Base-by-base conservation (phyloP, 2,329 filamentous ascomycete genomes). In the Aspergillus sp. region DNA sequence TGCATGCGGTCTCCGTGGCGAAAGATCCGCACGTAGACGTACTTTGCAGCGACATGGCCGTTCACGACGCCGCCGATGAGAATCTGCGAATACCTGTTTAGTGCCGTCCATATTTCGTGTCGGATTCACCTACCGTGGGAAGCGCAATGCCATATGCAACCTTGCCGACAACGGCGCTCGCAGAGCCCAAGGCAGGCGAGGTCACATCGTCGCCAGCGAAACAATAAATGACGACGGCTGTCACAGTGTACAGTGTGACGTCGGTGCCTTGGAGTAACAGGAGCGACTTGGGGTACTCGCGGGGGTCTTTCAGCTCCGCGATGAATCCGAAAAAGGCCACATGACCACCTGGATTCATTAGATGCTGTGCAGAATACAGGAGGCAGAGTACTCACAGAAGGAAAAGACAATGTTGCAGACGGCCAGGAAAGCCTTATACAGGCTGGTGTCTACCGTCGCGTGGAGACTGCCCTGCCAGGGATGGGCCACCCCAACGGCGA, bases 51-150 rank as follows among this genome's bases (percentile, higher is more conserved):
- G 1, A 88, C 82, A 50, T 85, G 81, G 6, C 80, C 84, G 61
- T 87, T 85, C 52, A 89, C 85, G 11, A 88, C 84, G 32, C 86
- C 86, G 0, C 85, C 83, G 43, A 89, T 81, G 25, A 88, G 73
- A 52, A 88, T 88, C 66, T 68, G n/a, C n/a, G n/a, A 41, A 2
- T 17, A 7, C 3, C n/a, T 29, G 19, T 10, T 50, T 23, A 49
- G 42, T n/a, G 29, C 41, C 4, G n/a, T 13, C 21, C 4, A 31
- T 4, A 6, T 14, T 21, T 14, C 6, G 17, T 11, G 16, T 14
- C 5, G 11, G 3, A 13, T n/a, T 3, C 6, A 58, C 63, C 46
- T 52, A 71, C 67, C 3, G 87, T 88, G 13, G 85, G 85, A 4
- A 85, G 77, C 1, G 86, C 86, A 49, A 88, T 74, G 11, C 83